These are phyloP conservation scores for Tetrahymena elliotti DNA, from an alignment of 73 alveolate species.

Conservation along the genomic window DNA sequence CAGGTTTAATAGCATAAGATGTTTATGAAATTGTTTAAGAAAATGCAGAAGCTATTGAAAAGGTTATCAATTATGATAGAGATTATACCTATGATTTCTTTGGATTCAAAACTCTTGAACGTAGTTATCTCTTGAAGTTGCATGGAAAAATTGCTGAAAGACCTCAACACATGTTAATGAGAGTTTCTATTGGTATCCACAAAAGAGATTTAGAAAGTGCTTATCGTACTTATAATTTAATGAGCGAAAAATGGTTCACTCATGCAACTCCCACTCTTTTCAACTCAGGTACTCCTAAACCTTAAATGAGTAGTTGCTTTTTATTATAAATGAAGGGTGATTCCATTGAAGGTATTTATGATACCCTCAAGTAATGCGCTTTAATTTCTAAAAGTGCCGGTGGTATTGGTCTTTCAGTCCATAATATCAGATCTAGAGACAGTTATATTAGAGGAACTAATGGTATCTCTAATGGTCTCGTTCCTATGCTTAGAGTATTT, in stretches of 20 bases:
- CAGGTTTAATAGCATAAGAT: constrained; percentile 59
- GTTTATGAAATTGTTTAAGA: constrained; percentile 59
- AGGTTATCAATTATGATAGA: constrained; percentile 62
- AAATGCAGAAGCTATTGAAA: constrained; percentile 68
- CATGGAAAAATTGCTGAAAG: constrained; percentile 67
- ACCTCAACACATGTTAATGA: constrained; percentile 84
- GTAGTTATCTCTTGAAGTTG: constrained; percentile 73
- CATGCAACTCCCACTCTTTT: constrained; percentile 97
- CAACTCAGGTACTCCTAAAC: constrained; percentile 88
- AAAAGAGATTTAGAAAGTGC: constrained; percentile 65
- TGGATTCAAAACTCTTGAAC: constrained; percentile 94
- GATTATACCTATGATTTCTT: constrained; percentile 86
- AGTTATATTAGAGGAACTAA: constrained; percentile 90
- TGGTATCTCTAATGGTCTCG: constrained; percentile 90
- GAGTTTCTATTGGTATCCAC: constrained; percentile 78
- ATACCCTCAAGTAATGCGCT: constrained; percentile 76
- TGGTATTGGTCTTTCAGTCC: constrained; percentile 90
- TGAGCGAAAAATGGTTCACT: constrained; percentile 76
- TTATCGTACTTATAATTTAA: constrained; percentile 66
- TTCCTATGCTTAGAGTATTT: constrained; percentile 93
- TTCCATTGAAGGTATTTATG: constrained; percentile 89
- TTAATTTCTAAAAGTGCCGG: constrained; percentile 89
- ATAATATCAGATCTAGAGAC: constrained; percentile 78
- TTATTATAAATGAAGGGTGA: constrained; percentile 69
- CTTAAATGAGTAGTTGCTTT: constrained; percentile 90